Conservation (phyloP, 371 early-diverging fungal genomes). For the Caulochytrium protostelioides region DNA sequence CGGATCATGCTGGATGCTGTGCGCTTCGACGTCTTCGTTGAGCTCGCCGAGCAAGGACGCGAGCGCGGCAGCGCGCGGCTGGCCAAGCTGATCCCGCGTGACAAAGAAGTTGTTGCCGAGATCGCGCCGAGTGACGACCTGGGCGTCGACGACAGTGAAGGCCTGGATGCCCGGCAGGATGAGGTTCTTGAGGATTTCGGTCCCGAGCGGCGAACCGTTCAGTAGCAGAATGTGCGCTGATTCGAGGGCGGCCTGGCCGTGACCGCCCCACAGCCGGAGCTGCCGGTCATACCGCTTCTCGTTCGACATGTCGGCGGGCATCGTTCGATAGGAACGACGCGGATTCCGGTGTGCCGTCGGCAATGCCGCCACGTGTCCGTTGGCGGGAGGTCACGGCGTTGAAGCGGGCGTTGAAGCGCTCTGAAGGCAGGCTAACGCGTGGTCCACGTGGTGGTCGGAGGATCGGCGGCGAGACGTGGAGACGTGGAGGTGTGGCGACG, state of each 20-base stretch:
- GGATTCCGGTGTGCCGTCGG: too few relatives aligned
- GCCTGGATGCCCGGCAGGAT: conserved; percentile 83
- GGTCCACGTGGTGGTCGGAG: too few relatives aligned
- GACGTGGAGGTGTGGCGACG: too few relatives aligned
- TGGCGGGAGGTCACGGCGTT: too few relatives aligned
- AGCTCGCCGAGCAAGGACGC: conserved; percentile 50
- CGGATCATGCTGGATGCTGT: conserved; percentile 18
- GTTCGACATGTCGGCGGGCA: too few relatives aligned
- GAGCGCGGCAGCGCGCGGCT: conserved; percentile 37
- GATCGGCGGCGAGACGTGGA: too few relatives aligned
- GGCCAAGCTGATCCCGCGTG: conserved; percentile 34
- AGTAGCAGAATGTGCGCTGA: conserved; percentile 56
- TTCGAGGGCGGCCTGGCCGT: conserved; percentile 74
- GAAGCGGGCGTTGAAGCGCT: too few relatives aligned
- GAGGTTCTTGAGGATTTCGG: conserved; percentile 81
- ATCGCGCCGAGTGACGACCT: conserved; percentile 37
- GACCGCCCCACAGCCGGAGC: conserved; percentile 80
- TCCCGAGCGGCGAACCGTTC: conserved; percentile 53
- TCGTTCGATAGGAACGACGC: too few relatives aligned
- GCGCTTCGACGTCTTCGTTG: conserved; percentile 63
- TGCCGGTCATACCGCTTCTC: too few relatives aligned
- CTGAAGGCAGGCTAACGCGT: too few relatives aligned
- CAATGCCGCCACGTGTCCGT: too few relatives aligned
- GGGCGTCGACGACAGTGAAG: conserved; percentile 58
- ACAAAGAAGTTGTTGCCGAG: conserved; percentile 78